A percentile compares a stretch with the other conserved stretches of the same genome.
phyloP scores from a whole-genome alignment of 805 yeast species.

The Yarrowia phangngaensis region DNA sequence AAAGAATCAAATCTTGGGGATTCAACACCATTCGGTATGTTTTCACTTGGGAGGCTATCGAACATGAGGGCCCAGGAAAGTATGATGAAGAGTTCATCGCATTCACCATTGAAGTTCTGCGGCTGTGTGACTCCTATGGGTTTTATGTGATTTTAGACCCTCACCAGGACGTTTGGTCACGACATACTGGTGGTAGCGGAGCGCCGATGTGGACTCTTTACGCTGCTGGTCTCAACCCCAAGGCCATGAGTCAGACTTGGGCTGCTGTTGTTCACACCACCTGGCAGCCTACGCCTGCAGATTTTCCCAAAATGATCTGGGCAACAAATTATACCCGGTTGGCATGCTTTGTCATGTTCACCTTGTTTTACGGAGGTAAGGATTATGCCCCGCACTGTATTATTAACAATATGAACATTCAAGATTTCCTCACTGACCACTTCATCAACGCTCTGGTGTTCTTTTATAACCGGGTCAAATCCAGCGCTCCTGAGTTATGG shows the following conservation, averaged over 20 bases:
- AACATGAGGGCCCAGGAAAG: conserved; percentile 77
- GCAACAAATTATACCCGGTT: conserved; percentile 77
- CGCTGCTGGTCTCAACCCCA: conserved; percentile 83
- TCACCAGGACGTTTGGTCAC: conserved; percentile 92
- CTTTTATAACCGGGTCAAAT: conserved; percentile 46
- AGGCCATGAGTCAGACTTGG: conserved; percentile 60
- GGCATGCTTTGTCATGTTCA: conserved; percentile 77
- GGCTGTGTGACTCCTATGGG: conserved; percentile 57
- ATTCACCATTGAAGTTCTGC: conserved; percentile 61
- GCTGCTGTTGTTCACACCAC: conserved; percentile 76
- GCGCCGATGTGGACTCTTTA: conserved; percentile 91
- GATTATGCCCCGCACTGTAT: conserved; percentile 70
- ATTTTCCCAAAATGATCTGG: conserved; percentile 88
- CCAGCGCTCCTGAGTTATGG: conserved; percentile 42
- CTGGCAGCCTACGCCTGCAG: conserved; percentile 37
- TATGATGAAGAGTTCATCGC: conserved; percentile 75
- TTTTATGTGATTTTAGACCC: conserved; percentile 79
- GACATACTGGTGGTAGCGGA: conserved; percentile 88
- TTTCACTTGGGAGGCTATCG: conserved; percentile 90
- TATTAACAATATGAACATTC: conserved; percentile 70
- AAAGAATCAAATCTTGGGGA: conserved; percentile 72
- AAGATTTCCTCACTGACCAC: conserved; percentile 65
- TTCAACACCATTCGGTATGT: conserved; percentile 72
- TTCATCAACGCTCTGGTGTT: conserved; percentile 52
- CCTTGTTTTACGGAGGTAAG: conserved; percentile 76